Evolutionary conservation across 1,139 yeast species (phyloP).

Genomic region (Insectozyma bohioensis): DNA sequence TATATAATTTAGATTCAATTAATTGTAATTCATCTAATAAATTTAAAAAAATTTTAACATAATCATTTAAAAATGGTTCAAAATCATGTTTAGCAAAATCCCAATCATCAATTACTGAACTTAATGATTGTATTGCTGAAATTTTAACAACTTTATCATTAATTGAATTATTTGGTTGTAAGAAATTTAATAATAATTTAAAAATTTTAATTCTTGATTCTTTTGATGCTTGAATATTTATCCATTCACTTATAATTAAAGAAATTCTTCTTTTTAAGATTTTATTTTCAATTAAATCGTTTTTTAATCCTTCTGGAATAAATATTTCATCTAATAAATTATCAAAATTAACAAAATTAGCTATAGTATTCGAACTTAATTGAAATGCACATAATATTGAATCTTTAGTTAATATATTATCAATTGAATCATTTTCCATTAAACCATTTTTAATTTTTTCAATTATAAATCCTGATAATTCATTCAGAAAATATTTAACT

Average conservation of each 20-base stretch:
- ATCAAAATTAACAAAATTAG: constrained; percentile 65
- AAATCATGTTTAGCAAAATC: constrained; percentile 71
- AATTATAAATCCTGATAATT: constrained; percentile 61
- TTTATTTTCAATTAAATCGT: constrained; percentile 47
- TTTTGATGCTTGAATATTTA: constrained; percentile 60
- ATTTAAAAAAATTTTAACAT: constrained; percentile 46
- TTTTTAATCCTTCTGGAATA: constrained; percentile 62
- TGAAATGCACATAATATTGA: constrained; percentile 81
- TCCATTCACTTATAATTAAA: constrained; percentile 78
- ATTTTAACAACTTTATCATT: constrained; percentile 76
- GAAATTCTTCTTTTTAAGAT: constrained; percentile 79
- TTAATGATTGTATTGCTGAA: constrained; percentile 72
- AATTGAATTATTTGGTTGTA: constrained; percentile 40
- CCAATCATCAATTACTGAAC: constrained; percentile 79
- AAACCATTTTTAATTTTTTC: constrained; percentile 59
- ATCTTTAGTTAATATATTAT: constrained; percentile 68
- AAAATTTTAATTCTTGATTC: constrained; percentile 63
- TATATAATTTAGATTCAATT: constrained; percentile 73
- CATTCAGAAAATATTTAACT: constrained; percentile 59
- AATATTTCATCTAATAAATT: constrained; percentile 56
- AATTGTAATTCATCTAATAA: constrained; percentile 49
- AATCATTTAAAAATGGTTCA: constrained; percentile 58
- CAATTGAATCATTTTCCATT: constrained; percentile 33
- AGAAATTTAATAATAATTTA: constrained; percentile 46
- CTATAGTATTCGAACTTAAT: constrained; percentile 65